phyloP scores from a whole-genome alignment of 192 early-diverging fungal species.

The Umbelopsis isabellina region DNA sequence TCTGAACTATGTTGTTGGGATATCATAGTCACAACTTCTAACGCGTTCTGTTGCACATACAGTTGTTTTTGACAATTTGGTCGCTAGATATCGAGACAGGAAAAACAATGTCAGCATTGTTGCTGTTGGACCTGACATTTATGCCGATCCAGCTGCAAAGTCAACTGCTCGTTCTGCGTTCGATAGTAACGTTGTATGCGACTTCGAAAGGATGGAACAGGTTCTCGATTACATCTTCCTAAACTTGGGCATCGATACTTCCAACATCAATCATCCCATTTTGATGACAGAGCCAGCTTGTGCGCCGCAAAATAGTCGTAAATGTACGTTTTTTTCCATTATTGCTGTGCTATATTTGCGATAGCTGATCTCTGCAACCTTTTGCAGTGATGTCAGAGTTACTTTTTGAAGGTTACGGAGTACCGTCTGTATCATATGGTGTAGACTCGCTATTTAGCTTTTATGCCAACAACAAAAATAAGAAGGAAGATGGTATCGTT shows the following conservation, averaged over 20 bases:
- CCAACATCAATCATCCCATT: constrained; percentile 77
- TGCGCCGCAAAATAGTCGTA: constrained; percentile 74
- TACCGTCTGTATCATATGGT: constrained; percentile 80
- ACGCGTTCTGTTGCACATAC: constrained; percentile 19
- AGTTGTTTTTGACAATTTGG: constrained; percentile 77
- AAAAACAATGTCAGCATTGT: constrained; percentile 46
- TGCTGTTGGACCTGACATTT: constrained; percentile 72
- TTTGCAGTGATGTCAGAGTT: constrained; percentile 80
- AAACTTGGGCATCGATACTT: constrained; percentile 73
- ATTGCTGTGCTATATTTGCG: neutral
- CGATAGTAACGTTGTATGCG: constrained; percentile 68
- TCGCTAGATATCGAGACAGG: constrained; percentile 68
- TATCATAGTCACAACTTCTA: neutral
- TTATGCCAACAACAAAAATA: constrained; percentile 67
- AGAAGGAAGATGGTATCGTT: constrained; percentile 69
- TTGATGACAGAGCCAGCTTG: constrained; percentile 89
- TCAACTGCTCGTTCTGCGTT: constrained; percentile 65
- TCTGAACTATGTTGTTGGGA: neutral
- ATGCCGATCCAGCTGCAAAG: constrained; percentile 53
- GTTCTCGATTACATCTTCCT: constrained; percentile 87
- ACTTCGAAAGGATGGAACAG: constrained; percentile 76
- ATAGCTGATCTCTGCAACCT: neutral
- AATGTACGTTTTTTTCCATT: constrained; percentile 48
- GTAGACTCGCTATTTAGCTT: constrained; percentile 89
- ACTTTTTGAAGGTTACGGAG: constrained; percentile 83